Evolutionary conservation across 352 stramenopile species (phyloP).

Genomic region (Phytophthora ohioensis): DNA sequence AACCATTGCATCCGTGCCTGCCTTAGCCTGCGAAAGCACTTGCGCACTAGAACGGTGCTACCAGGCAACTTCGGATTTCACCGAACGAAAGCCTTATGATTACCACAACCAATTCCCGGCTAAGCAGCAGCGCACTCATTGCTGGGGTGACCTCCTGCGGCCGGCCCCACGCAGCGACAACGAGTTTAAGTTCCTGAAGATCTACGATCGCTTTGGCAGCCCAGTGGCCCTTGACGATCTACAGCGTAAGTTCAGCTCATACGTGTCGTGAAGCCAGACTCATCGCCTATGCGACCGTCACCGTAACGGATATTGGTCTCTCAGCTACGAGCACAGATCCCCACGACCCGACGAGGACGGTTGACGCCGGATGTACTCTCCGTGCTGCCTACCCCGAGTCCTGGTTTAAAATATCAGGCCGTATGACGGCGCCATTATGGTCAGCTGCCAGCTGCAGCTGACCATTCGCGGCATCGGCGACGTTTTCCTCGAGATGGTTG

Average conservation of each 20-base stretch:
- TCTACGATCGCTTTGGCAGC: constrained; percentile 17
- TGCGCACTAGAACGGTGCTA: constrained; percentile 10
- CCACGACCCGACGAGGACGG: constrained; percentile 15
- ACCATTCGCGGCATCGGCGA: constrained; percentile 21
- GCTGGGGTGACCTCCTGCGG: not conserved
- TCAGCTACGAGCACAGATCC: not conserved
- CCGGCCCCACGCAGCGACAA: not conserved
- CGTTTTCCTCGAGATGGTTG: not conserved
- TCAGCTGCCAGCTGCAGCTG: constrained; percentile 12
- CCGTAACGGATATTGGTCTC: not conserved
- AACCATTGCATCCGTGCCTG: constrained; percentile 26
- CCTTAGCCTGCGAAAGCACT: constrained; percentile 19
- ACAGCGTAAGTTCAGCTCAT: not conserved
- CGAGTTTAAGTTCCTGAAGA: not conserved
- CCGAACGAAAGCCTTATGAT: not conserved
- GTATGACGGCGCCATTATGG: constrained; percentile 11
- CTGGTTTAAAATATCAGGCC: constrained; percentile 23
- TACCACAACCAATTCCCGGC: not conserved
- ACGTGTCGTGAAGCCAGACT: not conserved
- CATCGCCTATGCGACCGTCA: constrained; percentile 11
- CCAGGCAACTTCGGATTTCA: constrained; percentile 20
- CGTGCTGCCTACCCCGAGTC: not conserved
- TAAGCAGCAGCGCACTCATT: not conserved
- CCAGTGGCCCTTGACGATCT: not conserved
- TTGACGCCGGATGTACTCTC: constrained; percentile 21